phyloP scores from a whole-genome alignment of 495 filamentous ascomycete genomes.

The Chaetomium fimeti region DNA sequence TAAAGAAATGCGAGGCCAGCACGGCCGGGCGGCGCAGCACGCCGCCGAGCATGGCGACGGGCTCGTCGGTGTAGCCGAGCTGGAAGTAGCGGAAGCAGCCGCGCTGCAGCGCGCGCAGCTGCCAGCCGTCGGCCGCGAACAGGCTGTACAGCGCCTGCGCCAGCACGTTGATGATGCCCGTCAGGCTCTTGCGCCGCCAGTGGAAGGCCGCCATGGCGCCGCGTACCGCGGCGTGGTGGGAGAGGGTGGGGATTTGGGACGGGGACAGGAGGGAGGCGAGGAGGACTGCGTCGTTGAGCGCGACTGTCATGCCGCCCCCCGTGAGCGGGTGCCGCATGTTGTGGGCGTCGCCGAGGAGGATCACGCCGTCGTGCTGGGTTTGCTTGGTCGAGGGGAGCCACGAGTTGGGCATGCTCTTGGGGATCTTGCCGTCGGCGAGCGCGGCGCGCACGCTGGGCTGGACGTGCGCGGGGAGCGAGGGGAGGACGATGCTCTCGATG shows the following conservation, averaged over 20 bases:
- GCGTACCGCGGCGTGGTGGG: conserved; percentile 60
- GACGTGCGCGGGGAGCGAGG: conserved; percentile 67
- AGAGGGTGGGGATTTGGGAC: conserved; percentile 63
- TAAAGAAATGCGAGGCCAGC: conserved; percentile 91
- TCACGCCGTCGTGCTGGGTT: conserved; percentile 67
- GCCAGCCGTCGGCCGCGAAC: conserved; percentile 79
- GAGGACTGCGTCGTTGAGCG: conserved; percentile 80
- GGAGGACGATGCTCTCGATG: conserved; percentile 71
- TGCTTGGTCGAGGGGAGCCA: conserved; percentile 75
- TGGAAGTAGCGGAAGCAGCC: conserved; percentile 96
- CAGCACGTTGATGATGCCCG: conserved; percentile 90
- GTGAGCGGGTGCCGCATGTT: conserved; percentile 97
- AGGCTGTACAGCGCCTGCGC: conserved; percentile 87
- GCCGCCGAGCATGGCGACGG: conserved; percentile 79
- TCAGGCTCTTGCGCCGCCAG: conserved; percentile 78
- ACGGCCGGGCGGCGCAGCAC: conserved; percentile 73
- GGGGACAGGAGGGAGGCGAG: conserved; percentile 71
- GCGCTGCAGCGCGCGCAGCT: conserved; percentile 76
- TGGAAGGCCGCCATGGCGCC: conserved; percentile 75
- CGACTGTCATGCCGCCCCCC: conserved; percentile 94
- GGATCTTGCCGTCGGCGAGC: conserved; percentile 68
- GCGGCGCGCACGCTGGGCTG: conserved; percentile 73
- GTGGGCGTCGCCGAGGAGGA: conserved; percentile 85
- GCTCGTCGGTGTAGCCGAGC: conserved; percentile 70
- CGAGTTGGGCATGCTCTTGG: conserved; percentile 85